Evolutionary conservation across 768 basidiomycete genomes (phyloP).

Genomic region (Leccinum longicurvipes): DNA sequence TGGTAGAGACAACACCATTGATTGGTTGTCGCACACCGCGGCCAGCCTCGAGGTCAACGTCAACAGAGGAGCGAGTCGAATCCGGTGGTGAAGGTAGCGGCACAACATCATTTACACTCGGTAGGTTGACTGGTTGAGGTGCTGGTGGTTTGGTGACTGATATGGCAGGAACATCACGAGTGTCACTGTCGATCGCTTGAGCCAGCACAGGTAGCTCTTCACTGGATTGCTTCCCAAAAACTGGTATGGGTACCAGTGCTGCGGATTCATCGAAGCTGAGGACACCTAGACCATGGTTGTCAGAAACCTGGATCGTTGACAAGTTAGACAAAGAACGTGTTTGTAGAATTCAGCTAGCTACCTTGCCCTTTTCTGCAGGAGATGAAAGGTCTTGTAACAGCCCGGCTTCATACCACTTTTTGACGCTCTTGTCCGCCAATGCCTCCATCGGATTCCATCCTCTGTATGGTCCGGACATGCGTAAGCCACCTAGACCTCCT

Average conservation of each 20-base stretch:
- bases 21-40: constrained; percentile 37
- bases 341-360: constrained; percentile 24
- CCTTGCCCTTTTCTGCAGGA: constrained; percentile 47
- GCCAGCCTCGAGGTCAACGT: constrained; percentile 38
- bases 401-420: constrained; percentile 82
- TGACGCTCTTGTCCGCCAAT: constrained; percentile 85
- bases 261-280: constrained; percentile 41
- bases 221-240: constrained; percentile 39
- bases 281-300: constrained; percentile 45
- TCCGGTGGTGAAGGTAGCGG: constrained; percentile 43
- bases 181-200: constrained; percentile 21
- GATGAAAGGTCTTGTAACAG: constrained; percentile 51
- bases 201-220: constrained; percentile 22
- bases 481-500: constrained; percentile 64
- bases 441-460: constrained; percentile 94
- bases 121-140: constrained; percentile 67
- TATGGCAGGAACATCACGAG: constrained; percentile 46
- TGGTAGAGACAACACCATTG: constrained; percentile 12
- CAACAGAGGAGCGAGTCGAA: constrained; percentile 39
- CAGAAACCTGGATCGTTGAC: constrained; percentile 34
- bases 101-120: constrained; percentile 59
- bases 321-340: constrained; percentile 15
- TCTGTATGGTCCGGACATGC: constrained; percentile 79
- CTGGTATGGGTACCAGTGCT: constrained; percentile 62
- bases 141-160: constrained; percentile 69